Evolutionary conservation across 345 rosid species (phyloP), one percentile per base, ranked within the genome.

Genomic region (Gossypium ekmanianum): DNA sequence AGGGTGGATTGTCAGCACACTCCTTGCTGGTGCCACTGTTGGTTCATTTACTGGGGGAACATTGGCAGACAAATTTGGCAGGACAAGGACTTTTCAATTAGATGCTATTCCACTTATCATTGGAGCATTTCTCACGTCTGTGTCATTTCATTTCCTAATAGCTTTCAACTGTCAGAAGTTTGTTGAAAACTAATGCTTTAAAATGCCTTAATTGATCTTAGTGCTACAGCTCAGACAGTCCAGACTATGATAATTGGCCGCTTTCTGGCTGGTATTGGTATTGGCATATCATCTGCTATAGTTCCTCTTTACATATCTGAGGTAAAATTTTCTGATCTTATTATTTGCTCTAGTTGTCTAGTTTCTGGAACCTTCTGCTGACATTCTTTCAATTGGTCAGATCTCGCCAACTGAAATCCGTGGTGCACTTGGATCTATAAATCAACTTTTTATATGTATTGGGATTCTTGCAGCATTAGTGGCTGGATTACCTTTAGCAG

Each of bases 251-350:
- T 95, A 75, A 85, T 95, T 81, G 99, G 99, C 39, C 97, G 99
- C 39, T 75, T 95, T 74, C 97, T 95, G 69, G 94, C 99, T 75
- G 98, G 98, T 76, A 84, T 95, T 83, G 99, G 99, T 84, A 91
- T 93, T 74, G 99, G 99, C 34, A 93, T 95, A 79, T 88, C 99
- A 54, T 91, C 98, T 73, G 97, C 99, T 6, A 86, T 95, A 72
- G 99, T 93, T 56, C 99, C 98, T 43, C 97, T 95, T 79, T 95
- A 95, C 87, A 95, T 93, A 76, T 95, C 99, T 62, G 99, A 95
- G 98, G 99, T 93, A 78, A 61, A 41, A 14, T 75, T n/a, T 71
- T 61, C n/a, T 68, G 52, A 61, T 34, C 52, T 66, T 34, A 44
- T 61, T 63, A 57, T n/a, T 47, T 41, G 51, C 68, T 16, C 29